Percentiles rank a stretch among this genome's conserved stretches.
Evolutionary conservation across 495 filamentous ascomycete genomes (phyloP).

Genomic region (Xylaria acuta): DNA sequence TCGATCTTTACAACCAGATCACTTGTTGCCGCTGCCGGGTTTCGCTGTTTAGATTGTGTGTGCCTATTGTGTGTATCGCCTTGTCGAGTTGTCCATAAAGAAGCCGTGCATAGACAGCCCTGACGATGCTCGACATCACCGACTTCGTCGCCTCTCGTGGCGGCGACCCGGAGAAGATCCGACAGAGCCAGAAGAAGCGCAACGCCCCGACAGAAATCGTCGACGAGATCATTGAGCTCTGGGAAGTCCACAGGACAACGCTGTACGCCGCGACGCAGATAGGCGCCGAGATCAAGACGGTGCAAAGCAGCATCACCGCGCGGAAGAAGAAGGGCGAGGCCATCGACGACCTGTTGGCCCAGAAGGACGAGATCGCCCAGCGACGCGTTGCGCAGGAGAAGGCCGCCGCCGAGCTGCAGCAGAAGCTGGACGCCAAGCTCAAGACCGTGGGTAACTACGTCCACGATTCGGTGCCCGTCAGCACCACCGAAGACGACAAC

Average conservation of each 20-base stretch:
- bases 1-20: not conserved
- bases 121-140: constrained; percentile 76
- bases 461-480: constrained; percentile 89
- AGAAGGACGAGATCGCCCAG: constrained; percentile 78
- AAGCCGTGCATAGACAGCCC: not conserved
- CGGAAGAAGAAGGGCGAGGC: constrained; percentile 91
- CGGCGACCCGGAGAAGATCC: constrained; percentile 86
- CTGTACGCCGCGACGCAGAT: constrained; percentile 83
- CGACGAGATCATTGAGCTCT: constrained; percentile 88
- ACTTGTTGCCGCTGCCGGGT: not conserved
- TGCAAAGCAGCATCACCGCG: constrained; percentile 86
- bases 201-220: constrained; percentile 80
- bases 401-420: constrained; percentile 74
- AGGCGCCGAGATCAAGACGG: constrained; percentile 79
- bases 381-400: constrained; percentile 80
- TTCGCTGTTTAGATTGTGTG: not conserved
- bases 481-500: constrained; percentile 92
- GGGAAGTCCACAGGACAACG: constrained; percentile 76
- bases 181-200: constrained; percentile 83
- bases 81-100: not conserved
- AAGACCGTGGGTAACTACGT: constrained; percentile 92
- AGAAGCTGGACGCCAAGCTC: constrained; percentile 73
- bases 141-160: constrained; percentile 87
- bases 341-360: constrained; percentile 67
- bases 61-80: too few relatives aligned